Conservation (phyloP, 2,329 filamentous ascomycete species). For the Claviceps sp. region DNA sequence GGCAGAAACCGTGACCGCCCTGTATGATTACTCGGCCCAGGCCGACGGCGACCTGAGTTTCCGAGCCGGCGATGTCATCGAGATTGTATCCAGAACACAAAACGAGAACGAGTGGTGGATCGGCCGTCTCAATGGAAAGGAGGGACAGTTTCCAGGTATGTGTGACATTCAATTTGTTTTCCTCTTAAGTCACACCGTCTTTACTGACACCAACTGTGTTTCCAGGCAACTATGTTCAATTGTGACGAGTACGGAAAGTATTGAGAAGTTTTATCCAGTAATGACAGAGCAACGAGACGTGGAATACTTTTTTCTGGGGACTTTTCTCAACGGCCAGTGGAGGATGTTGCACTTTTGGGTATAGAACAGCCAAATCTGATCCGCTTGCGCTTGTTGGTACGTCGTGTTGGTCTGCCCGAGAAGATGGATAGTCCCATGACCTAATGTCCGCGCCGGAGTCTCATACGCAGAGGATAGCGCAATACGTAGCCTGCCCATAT, state of each 20-base stretch:
- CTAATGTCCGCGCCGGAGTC: not conserved
- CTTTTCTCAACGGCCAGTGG: not conserved
- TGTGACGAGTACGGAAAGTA: not conserved
- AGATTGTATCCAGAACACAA: constrained; percentile 68
- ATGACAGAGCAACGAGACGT: not conserved
- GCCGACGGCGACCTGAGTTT: constrained; percentile 92
- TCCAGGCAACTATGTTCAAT: constrained; percentile 5
- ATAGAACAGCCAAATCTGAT: not conserved
- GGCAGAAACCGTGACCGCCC: constrained; percentile 69
- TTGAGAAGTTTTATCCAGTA: not conserved
- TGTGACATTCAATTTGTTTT: not conserved
- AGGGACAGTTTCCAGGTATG: constrained; percentile 91
- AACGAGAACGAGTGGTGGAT: constrained; percentile 98
- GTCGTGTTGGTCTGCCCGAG: not conserved
- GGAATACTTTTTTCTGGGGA: not conserved
- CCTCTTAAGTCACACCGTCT: not conserved
- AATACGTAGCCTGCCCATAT: not conserved
- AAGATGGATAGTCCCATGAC: not conserved
- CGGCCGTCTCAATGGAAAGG: constrained; percentile 63
- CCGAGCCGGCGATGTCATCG: constrained; percentile 74
- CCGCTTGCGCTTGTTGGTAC: not conserved
- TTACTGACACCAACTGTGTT: not conserved
- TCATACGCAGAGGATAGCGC: not conserved
- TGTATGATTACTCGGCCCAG: constrained; percentile 95
- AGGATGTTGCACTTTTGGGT: not conserved